Conservation (phyloP, 139 green algal species). For the Ostreobium quekettii region DNA sequence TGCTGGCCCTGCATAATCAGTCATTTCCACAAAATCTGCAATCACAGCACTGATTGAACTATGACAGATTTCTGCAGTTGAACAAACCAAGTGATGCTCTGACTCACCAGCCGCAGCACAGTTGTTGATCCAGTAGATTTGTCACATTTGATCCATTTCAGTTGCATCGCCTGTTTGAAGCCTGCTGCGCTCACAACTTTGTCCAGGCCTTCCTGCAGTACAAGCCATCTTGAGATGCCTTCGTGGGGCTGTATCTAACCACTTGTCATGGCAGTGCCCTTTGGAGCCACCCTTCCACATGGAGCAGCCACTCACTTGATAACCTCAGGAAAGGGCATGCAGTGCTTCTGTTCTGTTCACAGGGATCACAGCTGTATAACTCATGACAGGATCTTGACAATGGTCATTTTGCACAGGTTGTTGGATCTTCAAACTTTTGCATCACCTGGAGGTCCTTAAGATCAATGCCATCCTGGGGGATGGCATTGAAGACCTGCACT, state of each 20-base stretch:
- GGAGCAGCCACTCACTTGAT: constrained; percentile 11
- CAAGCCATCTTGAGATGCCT: neutral
- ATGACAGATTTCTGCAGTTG: constrained; percentile 29
- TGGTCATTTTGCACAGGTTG: neutral
- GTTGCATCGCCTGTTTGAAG: constrained; percentile 89
- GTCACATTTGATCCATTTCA: constrained; percentile 63
- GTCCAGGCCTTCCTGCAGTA: constrained; percentile 30
- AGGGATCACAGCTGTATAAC: neutral
- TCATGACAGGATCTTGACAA: neutral
- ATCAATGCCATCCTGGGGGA: constrained; percentile 59
- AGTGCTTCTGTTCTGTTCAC: neutral
- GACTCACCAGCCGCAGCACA: neutral
- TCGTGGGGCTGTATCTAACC: neutral
- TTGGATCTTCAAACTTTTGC: neutral
- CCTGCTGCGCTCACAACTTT: constrained; percentile 66
- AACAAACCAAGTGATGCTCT: constrained; percentile 36
- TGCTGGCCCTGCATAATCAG: constrained; percentile 8
- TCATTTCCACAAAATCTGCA: too few relatives aligned
- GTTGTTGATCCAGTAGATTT: constrained; percentile 29
- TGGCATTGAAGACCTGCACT: constrained; percentile 66
- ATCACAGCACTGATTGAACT: neutral
- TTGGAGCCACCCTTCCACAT: neutral
- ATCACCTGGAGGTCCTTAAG: constrained; percentile 66
- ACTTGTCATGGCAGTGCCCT: neutral
- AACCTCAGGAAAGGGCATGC: constrained; percentile 8